A percentile compares a stretch with the other conserved stretches of the same genome.
These are phyloP conservation scores for Rhodomyrtus psidioides DNA, from an alignment of 441 rosid species.

Conservation along the genomic window DNA sequence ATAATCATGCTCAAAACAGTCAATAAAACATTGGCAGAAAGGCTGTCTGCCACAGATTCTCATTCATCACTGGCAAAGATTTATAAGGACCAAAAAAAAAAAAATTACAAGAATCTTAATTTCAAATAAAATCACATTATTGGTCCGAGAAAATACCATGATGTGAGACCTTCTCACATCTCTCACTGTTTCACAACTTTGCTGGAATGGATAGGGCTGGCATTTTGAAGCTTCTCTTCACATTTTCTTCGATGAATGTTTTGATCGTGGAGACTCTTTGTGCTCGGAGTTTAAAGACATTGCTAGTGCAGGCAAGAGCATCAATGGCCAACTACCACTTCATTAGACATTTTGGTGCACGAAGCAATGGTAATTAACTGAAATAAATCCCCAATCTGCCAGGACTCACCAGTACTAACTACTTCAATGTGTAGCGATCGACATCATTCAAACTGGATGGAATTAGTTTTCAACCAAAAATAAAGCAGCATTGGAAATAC, in stretches of 20 bases:
- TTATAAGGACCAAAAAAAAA: background rate
- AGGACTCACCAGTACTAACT: background rate
- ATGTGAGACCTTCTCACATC: constrained; percentile 44
- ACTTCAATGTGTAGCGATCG: constrained; percentile 23
- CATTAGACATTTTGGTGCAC: background rate
- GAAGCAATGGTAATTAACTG: background rate
- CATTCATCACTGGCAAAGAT: background rate
- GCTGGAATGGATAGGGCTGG: constrained; percentile 15
- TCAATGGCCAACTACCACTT: background rate
- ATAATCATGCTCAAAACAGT: background rate
- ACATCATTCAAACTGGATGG: constrained; percentile 40
- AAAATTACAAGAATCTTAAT: background rate
- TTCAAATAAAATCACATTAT: background rate
- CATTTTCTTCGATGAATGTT: constrained; percentile 34
- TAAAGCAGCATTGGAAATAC: background rate
- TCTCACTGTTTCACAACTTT: constrained; percentile 21
- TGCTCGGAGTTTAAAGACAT: constrained; percentile 38
- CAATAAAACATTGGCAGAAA: background rate
- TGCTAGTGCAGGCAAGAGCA: constrained; percentile 15
- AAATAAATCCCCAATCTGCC: background rate
- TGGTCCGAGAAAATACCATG: constrained; percentile 35
- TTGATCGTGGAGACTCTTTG: constrained; percentile 42
- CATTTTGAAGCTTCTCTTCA: constrained; percentile 32
- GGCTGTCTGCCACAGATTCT: background rate
- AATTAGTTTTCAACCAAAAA: background rate